Percentiles rank a stretch among this genome's conserved stretches.
Conservation (phyloP, 2,329 filamentous ascomycete species). For the Curvularia eragrostidis region DNA sequence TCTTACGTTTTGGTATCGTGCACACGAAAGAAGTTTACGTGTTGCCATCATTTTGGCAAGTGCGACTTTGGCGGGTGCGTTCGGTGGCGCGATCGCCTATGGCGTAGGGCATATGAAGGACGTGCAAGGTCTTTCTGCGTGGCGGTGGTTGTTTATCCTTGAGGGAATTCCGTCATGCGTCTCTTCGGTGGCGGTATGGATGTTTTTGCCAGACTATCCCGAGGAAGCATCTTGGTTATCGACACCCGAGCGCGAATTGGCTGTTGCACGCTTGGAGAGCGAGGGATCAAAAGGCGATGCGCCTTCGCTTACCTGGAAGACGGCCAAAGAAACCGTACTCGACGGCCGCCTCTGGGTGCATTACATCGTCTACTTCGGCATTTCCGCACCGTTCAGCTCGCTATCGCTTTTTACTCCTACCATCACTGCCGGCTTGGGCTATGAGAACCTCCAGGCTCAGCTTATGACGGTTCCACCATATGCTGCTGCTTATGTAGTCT, state of each 20-base stretch:
- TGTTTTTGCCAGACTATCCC: conserved; percentile 58
- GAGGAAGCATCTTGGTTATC: conserved; percentile 57
- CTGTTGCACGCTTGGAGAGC: conserved; percentile 49
- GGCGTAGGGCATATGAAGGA: conserved; percentile 54
- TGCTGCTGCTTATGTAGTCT: conserved; percentile 65
- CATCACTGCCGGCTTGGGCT: conserved; percentile 66
- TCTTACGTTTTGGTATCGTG: conserved; percentile 63
- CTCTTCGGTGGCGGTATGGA: conserved; percentile 49
- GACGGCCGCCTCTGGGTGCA: conserved; percentile 62
- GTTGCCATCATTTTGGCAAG: conserved; percentile 64
- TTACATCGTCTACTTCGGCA: conserved; percentile 50
- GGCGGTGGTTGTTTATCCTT: conserved; percentile 38
- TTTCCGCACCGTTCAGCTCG: conserved; percentile 29
- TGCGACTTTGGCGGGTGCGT: conserved; percentile 63
- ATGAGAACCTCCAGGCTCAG: conserved; percentile 64
- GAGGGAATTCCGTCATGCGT: conserved; percentile 34
- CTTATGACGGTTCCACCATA: conserved; percentile 73
- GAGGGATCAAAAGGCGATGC: conserved; percentile 53
- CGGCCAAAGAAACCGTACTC: conserved; percentile 56
- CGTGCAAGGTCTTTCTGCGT: conserved; percentile 44
- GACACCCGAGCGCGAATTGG: conserved; percentile 47
- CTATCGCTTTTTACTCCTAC: conserved; percentile 69
- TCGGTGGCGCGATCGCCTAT: conserved; percentile 64
- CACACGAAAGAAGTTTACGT: conserved; percentile 63
- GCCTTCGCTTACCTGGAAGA: conserved; percentile 54